Evolutionary conservation across 2,329 filamentous ascomycete species (phyloP).

Genomic region (Fusarium pseudocircinatum): DNA sequence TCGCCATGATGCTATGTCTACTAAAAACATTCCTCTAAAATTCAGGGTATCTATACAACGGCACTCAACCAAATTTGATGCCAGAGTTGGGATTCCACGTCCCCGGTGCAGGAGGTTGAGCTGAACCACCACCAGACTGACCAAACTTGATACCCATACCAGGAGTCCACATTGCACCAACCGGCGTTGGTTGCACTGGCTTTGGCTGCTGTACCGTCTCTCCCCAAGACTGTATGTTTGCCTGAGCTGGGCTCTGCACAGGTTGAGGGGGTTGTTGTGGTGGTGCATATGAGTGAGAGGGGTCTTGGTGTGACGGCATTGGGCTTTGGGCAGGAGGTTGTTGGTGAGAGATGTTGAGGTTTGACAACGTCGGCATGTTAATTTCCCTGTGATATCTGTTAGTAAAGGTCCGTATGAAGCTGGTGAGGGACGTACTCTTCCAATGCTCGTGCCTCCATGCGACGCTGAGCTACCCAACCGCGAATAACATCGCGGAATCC

Average conservation of each 20-base stretch:
- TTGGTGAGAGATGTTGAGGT: constrained; percentile 51
- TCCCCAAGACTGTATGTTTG: constrained; percentile 68
- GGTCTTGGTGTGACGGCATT: constrained; percentile 22
- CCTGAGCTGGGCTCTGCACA: constrained; percentile 51
- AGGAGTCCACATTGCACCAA: constrained; percentile 71
- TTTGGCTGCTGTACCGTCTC: constrained; percentile 65
- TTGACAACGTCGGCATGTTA: constrained; percentile 61
- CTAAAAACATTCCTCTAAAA: not conserved
- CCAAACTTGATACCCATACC: constrained; percentile 84
- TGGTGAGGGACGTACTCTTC: constrained; percentile 68
- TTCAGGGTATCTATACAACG: not conserved
- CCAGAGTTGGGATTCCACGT: constrained; percentile 69
- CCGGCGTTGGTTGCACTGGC: constrained; percentile 56
- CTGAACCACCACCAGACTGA: constrained; percentile 45
- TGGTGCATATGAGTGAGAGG: constrained; percentile 20
- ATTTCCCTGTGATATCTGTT: constrained; percentile 53
- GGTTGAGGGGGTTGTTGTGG: constrained; percentile 34
- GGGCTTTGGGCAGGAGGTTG: constrained; percentile 38
- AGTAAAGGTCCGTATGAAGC: not conserved
- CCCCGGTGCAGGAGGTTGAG: constrained; percentile 46
- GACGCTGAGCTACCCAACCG: constrained; percentile 81
- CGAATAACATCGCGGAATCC: constrained; percentile 82
- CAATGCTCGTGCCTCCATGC: constrained; percentile 80
- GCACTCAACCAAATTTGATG: constrained; percentile 62
- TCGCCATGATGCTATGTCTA: constrained; percentile 7